Evolutionary conservation across 331 rosid species (phyloP).

Genomic region (Cydonia oblonga): DNA sequence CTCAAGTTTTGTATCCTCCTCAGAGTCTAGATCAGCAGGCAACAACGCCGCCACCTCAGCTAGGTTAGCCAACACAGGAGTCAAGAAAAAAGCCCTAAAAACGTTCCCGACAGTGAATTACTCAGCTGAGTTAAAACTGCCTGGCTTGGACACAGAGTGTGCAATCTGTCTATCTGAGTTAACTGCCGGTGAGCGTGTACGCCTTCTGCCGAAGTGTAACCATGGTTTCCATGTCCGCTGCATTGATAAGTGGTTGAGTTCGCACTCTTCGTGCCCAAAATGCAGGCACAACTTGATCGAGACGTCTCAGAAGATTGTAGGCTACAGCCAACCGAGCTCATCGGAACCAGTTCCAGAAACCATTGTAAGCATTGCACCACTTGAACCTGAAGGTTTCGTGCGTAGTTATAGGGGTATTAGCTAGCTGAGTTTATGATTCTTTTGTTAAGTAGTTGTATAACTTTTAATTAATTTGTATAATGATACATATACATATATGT

Average conservation of each 20-base stretch:
- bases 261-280: slow-evolving; percentile 91
- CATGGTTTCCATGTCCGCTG: slow-evolving; percentile 85
- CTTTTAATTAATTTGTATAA: background rate
- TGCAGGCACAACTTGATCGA: slow-evolving; percentile 72
- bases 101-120: slow-evolving; percentile 47
- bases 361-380: slow-evolving; percentile 36
- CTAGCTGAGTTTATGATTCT: background rate
- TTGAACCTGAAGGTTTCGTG: slow-evolving; percentile 46
- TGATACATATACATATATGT: background rate
- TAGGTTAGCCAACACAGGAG: slow-evolving; percentile 35
- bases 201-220: slow-evolving; percentile 75
- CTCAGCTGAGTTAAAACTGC: slow-evolving; percentile 39
- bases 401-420: slow-evolving; percentile 37
- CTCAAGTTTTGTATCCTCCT: slow-evolving; percentile 29
- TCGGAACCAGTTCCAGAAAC: slow-evolving; percentile 30
- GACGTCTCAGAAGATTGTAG: slow-evolving; percentile 64
- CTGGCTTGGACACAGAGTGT: slow-evolving; percentile 66
- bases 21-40: background rate
- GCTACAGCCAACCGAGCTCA: slow-evolving; percentile 23
- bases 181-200: slow-evolving; percentile 38
- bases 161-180: slow-evolving; percentile 72
- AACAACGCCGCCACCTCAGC: background rate
- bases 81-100: slow-evolving; percentile 65
- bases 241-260: slow-evolving; percentile 79
- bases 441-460: background rate